Conservation (phyloP, 805 yeast genomes). For the Candida ficus region DNA sequence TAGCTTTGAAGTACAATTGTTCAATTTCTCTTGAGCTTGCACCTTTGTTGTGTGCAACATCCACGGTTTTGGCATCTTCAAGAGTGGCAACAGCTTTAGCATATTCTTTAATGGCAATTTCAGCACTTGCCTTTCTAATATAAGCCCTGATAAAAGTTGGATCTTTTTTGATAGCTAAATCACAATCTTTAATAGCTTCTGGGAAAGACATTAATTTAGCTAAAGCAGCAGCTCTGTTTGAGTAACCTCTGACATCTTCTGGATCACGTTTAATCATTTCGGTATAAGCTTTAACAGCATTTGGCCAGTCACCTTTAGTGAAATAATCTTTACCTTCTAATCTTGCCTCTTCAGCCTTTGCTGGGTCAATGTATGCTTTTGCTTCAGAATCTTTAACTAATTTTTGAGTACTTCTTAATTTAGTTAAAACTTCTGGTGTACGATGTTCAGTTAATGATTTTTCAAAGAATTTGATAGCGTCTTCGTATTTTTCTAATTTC, state of each 20-base stretch:
- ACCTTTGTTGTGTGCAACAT: slow-evolving; percentile 56
- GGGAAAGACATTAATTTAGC: slow-evolving; percentile 96
- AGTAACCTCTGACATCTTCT: slow-evolving; percentile 91
- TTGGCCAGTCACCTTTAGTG: slow-evolving; percentile 93
- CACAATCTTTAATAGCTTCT: slow-evolving; percentile 91
- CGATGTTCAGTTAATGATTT: slow-evolving; percentile 95
- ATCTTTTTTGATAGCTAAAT: slow-evolving; percentile 81
- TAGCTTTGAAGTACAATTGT: slow-evolving; percentile 71
- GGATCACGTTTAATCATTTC: slow-evolving; percentile 99
- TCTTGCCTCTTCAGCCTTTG: slow-evolving; percentile 92
- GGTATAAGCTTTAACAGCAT: slow-evolving; percentile 87
- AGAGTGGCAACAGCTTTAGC: slow-evolving; percentile 77
- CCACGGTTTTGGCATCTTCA: slow-evolving; percentile 71
- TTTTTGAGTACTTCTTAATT: slow-evolving; percentile 84
- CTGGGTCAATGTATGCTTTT: slow-evolving; percentile 79
- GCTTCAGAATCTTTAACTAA: slow-evolving; percentile 76
- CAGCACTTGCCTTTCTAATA: slow-evolving; percentile 93
- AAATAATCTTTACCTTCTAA: slow-evolving; percentile 85
- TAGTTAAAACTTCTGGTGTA: slow-evolving; percentile 86
- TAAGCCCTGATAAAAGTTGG: slow-evolving; percentile 91
- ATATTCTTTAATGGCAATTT: slow-evolving; percentile 85
- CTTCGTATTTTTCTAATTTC: slow-evolving; percentile 65
- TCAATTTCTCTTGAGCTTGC: slow-evolving; percentile 72
- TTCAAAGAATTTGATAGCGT: slow-evolving; percentile 76
- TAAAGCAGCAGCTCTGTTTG: slow-evolving; percentile 96